Percentiles rank a stretch among this genome's conserved stretches.
phyloP scores from a whole-genome alignment of 805 yeast species.

The Kazachstania bromeliacearum region DNA sequence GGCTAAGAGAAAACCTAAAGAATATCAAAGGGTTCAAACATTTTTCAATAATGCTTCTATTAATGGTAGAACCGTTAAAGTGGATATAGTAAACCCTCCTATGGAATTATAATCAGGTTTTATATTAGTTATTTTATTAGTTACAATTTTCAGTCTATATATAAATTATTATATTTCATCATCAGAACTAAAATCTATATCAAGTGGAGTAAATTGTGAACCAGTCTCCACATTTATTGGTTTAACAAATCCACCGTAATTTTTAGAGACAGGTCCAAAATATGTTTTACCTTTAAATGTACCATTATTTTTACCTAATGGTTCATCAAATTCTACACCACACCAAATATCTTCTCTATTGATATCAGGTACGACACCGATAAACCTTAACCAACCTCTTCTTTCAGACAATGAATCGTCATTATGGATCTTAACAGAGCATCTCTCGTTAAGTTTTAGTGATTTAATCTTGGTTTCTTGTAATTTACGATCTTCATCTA shows the following conservation, averaged over 20 bases:
- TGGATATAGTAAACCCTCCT: conserved; percentile 16
- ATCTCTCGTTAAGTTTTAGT: conserved; percentile 43
- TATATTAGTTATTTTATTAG: too few relatives aligned
- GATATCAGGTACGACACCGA: conserved; percentile 61
- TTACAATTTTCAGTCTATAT: too few relatives aligned
- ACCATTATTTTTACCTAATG: conserved; percentile 83
- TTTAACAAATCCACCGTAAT: conserved; percentile 71
- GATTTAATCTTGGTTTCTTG: conserved; percentile 28
- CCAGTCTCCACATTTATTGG: conserved; percentile 62
- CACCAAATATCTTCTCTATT: conserved; percentile 51
- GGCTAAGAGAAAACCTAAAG: conserved; percentile 16
- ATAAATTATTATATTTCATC: conserved; percentile 38
- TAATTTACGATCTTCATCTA: conserved; percentile 17
- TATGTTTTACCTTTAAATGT: conserved; percentile 48
- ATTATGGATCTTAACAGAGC: conserved; percentile 31
- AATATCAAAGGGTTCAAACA: conserved; percentile 25
- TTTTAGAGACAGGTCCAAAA: conserved; percentile 43
- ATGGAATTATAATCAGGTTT: too few relatives aligned
- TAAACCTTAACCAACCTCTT: conserved; percentile 58
- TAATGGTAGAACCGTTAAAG: conserved; percentile 36
- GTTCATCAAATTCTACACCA: conserved; percentile 79
- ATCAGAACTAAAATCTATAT: conserved; percentile 33
- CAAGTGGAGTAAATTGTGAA: conserved; percentile 39
- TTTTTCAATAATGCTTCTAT: conserved; percentile 37
- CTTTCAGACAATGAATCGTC: conserved; percentile 30